Evolutionary conservation across 1,284 basidiomycete species (phyloP), one percentile per base, ranked within the genome.

Genomic region (Naganishia sp.): DNA sequence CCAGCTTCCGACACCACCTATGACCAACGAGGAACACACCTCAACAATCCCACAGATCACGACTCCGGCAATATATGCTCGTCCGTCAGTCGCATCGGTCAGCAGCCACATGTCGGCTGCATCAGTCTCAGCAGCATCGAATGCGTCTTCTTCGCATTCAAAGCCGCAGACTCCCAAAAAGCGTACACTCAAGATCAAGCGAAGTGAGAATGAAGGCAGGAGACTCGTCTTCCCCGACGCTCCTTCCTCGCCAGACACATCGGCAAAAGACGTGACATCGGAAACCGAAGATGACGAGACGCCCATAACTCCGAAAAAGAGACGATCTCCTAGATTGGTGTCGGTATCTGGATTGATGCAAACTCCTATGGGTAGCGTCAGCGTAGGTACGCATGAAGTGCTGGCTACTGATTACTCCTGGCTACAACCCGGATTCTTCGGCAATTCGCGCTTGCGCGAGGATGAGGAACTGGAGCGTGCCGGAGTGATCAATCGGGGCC

Each of bases 181-280:
- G 28, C 28, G 66, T 31, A 61, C 46, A n/a, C 36, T 67, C 25
- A 55, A 63, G 43, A 68, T 68, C 48, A 59, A 48, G 36, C 55
- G 56, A 9, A 63, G 60, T 21, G 61, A 53, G 2, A 65, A 46
- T 7, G 67, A 68, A 55, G 67, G 67, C 6, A 55, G 67, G 33
- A 55, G 67, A 25, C 63, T 68, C 4, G 67, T 61, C 11, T 68
- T 68, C 39, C 63, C 67, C 21, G 67, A 68, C 25, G 49, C 66
- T 39, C 21, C 46, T 10, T 56, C 59, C 18, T 57, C 64, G 3
- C 53, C 48, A 5, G 48, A 54, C 50, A 65, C 63, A 11, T 55
- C 54, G 28, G 28, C 55, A 23, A 55, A 54, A 43, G 55, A 57
- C 45, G 18, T 57, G 4, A 49, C 39, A 15, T 55, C 63, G 9